These are phyloP conservation scores for Craspedostauros australis DNA, from an alignment of 108 stramenopile species.

Conservation along the genomic window DNA sequence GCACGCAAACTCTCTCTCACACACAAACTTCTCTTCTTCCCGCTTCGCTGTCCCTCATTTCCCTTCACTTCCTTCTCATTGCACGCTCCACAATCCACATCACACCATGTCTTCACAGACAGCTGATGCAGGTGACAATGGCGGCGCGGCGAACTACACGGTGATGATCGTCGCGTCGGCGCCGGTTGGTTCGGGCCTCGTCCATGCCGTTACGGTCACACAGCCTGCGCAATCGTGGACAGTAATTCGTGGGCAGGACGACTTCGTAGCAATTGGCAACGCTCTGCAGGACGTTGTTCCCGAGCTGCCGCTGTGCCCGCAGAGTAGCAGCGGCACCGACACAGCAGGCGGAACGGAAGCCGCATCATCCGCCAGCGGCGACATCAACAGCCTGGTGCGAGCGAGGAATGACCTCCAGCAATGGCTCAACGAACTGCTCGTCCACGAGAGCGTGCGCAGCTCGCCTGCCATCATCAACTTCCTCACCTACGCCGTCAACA, in stretches of 20 bases:
- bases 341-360: not conserved
- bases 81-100: too few relatives aligned
- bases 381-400: constrained; percentile 30
- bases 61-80: too few relatives aligned
- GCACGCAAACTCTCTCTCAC: too few relatives aligned
- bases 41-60: not conserved
- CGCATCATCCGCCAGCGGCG: not conserved
- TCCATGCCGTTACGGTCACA: constrained; percentile 69
- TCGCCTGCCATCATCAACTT: constrained; percentile 63
- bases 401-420: constrained; percentile 59
- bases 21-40: too few relatives aligned
- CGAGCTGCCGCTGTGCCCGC: constrained; percentile 40
- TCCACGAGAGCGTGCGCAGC: constrained; percentile 52
- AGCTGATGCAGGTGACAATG: too few relatives aligned
- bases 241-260: constrained; percentile 75
- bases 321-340: not conserved
- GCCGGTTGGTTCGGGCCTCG: constrained; percentile 30
- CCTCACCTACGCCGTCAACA: constrained; percentile 71
- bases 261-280: constrained; percentile 53
- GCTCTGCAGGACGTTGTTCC: constrained; percentile 29
- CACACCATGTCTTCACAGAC: too few relatives aligned
- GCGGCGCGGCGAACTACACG: constrained; percentile 17
- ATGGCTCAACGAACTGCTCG: constrained; percentile 56
- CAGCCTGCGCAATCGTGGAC: constrained; percentile 85
- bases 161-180: constrained; percentile 39